A percentile compares a stretch with the other conserved stretches of the same genome.
Conservation (phyloP, 495 filamentous ascomycete genomes). For the Platismatia glauca region DNA sequence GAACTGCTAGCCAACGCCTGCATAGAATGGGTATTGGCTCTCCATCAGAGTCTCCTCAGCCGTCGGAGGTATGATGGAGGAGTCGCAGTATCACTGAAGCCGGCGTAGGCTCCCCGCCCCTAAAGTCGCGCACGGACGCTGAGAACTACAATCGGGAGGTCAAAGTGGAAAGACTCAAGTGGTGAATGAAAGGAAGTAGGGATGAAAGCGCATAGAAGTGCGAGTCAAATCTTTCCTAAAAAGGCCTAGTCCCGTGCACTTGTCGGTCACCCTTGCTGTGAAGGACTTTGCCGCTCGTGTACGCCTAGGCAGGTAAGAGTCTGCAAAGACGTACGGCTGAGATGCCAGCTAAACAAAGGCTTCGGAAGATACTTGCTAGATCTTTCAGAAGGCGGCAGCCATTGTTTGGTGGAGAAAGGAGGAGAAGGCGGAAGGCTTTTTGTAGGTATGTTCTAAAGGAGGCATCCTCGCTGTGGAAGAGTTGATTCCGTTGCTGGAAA, state of each 20-base stretch:
- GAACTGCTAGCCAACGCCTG: not conserved
- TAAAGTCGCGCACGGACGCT: not conserved
- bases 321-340: not conserved
- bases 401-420: not conserved
- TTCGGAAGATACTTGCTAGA: conserved; percentile 3
- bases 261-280: not conserved
- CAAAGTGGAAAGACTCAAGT: no score
- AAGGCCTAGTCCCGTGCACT: not conserved
- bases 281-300: not conserved
- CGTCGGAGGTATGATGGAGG: not conserved
- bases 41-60: not conserved
- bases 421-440: conserved; percentile 8
- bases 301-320: not conserved
- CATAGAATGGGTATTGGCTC: not conserved
- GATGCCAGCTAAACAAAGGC: conserved; percentile 6
- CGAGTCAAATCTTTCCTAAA: no score
- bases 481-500: conserved; percentile 2
- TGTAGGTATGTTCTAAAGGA: conserved; percentile 1
- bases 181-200: no score
- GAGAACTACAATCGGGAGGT: no score
- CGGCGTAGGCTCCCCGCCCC: not conserved
- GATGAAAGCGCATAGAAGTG: no score
- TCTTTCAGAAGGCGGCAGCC: not conserved
- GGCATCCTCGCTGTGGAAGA: conserved; percentile 1
- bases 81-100: not conserved